A percentile compares a stretch with the other conserved stretches of the same genome.
These are phyloP conservation scores for Moniliella sp. DNA, from an alignment of 1,284 basidiomycete genomes.

Conservation along the genomic window DNA sequence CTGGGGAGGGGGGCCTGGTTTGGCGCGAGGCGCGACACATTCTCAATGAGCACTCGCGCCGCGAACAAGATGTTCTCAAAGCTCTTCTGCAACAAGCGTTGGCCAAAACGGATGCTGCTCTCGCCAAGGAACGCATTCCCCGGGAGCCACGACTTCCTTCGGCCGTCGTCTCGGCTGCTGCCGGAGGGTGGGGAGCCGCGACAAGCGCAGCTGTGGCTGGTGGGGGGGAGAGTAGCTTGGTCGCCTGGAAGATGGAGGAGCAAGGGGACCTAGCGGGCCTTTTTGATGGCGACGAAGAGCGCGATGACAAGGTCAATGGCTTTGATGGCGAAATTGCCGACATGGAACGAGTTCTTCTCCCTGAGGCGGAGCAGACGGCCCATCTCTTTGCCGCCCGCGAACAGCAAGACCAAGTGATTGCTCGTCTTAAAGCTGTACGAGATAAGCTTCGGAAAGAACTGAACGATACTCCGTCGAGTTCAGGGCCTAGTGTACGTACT, in stretches of 20 bases:
- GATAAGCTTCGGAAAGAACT: too few relatives aligned
- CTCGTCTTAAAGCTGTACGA: too few relatives aligned
- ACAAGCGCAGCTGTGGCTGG: slow-evolving; percentile 1
- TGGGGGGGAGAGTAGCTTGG: slow-evolving; percentile 8
- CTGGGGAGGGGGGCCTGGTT: slow-evolving; percentile 12
- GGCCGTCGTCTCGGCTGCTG: background rate
- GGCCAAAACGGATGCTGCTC: slow-evolving; percentile 7
- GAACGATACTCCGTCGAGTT: too few relatives aligned
- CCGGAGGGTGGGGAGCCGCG: background rate
- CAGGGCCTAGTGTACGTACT: too few relatives aligned
- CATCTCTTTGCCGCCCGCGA: slow-evolving; percentile 6
- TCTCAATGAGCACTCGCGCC: too few relatives aligned
- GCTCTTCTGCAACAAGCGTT: slow-evolving; percentile 5
- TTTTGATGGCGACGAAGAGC: slow-evolving; percentile 1
- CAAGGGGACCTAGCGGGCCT: slow-evolving; percentile 4
- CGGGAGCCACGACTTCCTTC: slow-evolving; percentile 6
- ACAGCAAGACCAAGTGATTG: slow-evolving; percentile 4
- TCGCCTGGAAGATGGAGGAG: slow-evolving; percentile 9
- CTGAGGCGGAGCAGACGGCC: slow-evolving; percentile 12
- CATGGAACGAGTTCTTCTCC: slow-evolving; percentile 8
- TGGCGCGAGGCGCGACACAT: slow-evolving; percentile 10
- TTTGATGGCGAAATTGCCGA: slow-evolving; percentile 9
- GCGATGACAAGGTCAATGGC: slow-evolving; percentile 3
- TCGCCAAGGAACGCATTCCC: slow-evolving; percentile 8
- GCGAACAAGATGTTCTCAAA: slow-evolving; percentile 1